Evolutionary conservation across 176 grass and related monocot genomes (phyloP), one percentile per base, ranked within the genome.

Genomic region (Triticum dicoccoides): DNA sequence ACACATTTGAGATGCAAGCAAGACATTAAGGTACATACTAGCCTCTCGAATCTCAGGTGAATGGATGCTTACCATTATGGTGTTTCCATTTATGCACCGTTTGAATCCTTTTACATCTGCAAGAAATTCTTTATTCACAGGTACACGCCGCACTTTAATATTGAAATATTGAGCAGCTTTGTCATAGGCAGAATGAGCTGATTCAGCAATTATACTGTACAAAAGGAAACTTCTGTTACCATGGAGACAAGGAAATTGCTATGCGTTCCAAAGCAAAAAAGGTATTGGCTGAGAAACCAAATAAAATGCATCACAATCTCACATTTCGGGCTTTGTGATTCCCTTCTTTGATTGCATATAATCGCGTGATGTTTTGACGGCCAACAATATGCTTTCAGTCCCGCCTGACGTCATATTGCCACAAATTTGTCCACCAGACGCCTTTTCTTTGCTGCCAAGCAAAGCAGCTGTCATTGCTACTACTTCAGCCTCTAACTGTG

Each of bases 391-490:
- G 86, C 97, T 98, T 84, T 98, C 97, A 12, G 97, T 98, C 71
- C 97, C 97, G 2, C 97, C 97, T 61, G 97, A 98, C 78, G 97
- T 98, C 97, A 96, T 98, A 76, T 98, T 98, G 52, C 97, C 97
- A 54, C 97, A 98, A 76, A 98, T 92, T 88, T 98, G 88, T 64
- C 97, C 97, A 24, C 94, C 97, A 4, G 92, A 96, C 68, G 89
- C 68, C 75, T 87, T 89, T 15, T 96, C 97, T 89, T 88, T 92
- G 85, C 94, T 98, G 21, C 97, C 97, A 73, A 98, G 92, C 80
- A 98, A 86, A 65, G 93, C 88, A 86, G 90, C 97, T 82, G 97
- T 96, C 97, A 98, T 98, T 34, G 94, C 89, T 86, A 98, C 94
- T 66, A 98, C 97, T 89, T 98, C 97, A 66, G 92, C 88, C 83